Evolutionary conservation across 2,329 filamentous ascomycete species (phyloP).

Genomic region (Fusarium sp.): DNA sequence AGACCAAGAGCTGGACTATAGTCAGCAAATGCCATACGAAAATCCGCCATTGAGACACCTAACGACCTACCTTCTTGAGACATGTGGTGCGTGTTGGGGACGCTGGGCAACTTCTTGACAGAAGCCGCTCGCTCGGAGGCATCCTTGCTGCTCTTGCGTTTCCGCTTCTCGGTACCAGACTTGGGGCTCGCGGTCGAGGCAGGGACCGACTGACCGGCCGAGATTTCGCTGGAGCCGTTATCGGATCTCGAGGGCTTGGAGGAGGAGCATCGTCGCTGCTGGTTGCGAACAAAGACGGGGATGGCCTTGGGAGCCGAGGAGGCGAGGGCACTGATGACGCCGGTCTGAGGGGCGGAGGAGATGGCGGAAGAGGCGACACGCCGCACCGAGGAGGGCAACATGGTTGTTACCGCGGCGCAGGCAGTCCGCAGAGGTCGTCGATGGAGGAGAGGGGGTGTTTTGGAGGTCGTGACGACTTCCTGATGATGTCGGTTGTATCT

Average conservation of each 20-base stretch:
- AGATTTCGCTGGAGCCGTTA: slow-evolving; percentile 64
- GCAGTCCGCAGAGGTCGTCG: slow-evolving; percentile 28
- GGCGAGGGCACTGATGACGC: slow-evolving; percentile 57
- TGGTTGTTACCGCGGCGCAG: slow-evolving; percentile 50
- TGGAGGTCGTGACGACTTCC: slow-evolving; percentile 45
- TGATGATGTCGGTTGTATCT: slow-evolving; percentile 51
- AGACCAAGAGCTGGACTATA: slow-evolving; percentile 78
- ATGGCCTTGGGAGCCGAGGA: slow-evolving; percentile 55
- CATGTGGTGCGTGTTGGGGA: slow-evolving; percentile 80
- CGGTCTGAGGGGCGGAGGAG: slow-evolving; percentile 59
- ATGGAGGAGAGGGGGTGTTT: slow-evolving; percentile 33
- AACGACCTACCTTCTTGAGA: slow-evolving; percentile 69
- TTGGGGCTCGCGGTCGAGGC: slow-evolving; percentile 58
- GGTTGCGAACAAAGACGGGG: slow-evolving; percentile 54
- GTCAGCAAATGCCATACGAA: slow-evolving; percentile 28
- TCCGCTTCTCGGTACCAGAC: slow-evolving; percentile 64
- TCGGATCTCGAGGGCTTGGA: slow-evolving; percentile 73
- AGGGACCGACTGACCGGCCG: slow-evolving; percentile 63
- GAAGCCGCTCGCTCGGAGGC: slow-evolving; percentile 57
- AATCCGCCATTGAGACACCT: background rate
- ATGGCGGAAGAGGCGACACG: slow-evolving; percentile 63
- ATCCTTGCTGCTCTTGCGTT: slow-evolving; percentile 68
- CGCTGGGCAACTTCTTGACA: slow-evolving; percentile 74
- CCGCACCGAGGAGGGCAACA: slow-evolving; percentile 69
- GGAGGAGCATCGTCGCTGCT: slow-evolving; percentile 69